Evolutionary conservation across 345 rosid species (phyloP).

Genomic region (Anastatica hierochuntica): DNA sequence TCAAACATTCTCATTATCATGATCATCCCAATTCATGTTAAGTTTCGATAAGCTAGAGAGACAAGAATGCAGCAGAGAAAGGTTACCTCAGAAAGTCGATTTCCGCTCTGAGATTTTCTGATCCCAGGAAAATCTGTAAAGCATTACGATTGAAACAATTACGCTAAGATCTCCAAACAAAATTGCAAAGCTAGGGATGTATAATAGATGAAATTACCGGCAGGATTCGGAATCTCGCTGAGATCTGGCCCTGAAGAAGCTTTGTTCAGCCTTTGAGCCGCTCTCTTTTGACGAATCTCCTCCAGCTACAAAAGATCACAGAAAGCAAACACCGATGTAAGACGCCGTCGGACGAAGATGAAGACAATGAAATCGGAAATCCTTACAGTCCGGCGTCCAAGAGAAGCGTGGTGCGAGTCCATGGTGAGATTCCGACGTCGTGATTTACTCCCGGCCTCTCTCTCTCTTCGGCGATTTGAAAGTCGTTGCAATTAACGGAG

Average conservation of each 20-base stretch:
- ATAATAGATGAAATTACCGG: conserved; percentile 34
- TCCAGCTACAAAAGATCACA: conserved; percentile 45
- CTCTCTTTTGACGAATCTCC: conserved; percentile 92
- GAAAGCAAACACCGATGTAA: background rate
- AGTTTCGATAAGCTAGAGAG: conserved; percentile 1
- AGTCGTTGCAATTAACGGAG: conserved; percentile 8
- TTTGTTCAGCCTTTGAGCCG: conserved; percentile 78
- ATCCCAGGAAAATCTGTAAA: conserved; percentile 46
- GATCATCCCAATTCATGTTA: background rate
- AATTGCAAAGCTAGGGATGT: background rate
- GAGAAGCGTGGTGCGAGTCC: conserved; percentile 76
- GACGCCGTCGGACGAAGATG: background rate
- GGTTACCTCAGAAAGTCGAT: conserved; percentile 68
- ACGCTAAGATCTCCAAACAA: background rate
- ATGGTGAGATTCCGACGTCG: conserved; percentile 19
- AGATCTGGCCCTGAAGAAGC: conserved; percentile 81
- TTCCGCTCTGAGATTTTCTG: conserved; percentile 72
- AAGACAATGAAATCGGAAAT: background rate
- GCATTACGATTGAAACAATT: background rate
- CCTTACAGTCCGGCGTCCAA: conserved; percentile 88
- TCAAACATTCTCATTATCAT: background rate
- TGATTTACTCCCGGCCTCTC: background rate
- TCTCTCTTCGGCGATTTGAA: background rate
- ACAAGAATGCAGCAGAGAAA: too few relatives aligned
- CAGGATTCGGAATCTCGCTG: conserved; percentile 35